These are phyloP conservation scores for Hypocrella siamensis DNA, from an alignment of 2,329 filamentous ascomycete genomes.

Conservation along the genomic window DNA sequence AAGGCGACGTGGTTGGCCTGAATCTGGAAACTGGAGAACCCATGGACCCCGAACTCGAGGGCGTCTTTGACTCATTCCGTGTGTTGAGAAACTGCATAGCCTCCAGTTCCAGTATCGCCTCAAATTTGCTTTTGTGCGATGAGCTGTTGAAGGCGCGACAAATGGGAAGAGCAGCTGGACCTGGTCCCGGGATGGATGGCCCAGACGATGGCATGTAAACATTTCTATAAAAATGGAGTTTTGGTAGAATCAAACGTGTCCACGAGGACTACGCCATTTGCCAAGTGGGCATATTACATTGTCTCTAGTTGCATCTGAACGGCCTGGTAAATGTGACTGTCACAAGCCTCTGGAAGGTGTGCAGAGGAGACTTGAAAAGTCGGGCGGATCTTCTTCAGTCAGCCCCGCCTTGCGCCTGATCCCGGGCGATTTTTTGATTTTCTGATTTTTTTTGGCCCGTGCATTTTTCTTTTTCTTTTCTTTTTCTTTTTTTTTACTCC, in stretches of 20 bases:
- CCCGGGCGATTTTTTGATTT: too few species aligned
- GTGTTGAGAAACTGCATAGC: constrained; percentile 88
- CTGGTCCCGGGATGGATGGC: constrained; percentile 49
- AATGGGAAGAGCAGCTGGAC: constrained; percentile 58
- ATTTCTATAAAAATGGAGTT: constrained; percentile 10
- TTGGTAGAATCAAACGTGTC: constrained; percentile 11
- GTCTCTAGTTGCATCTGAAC: not conserved
- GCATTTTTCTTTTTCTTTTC: too few species aligned
- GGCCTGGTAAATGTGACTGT: too few species aligned
- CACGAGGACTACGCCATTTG: constrained; percentile 12
- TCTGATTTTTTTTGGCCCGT: too few species aligned
- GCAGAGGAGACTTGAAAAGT: too few species aligned
- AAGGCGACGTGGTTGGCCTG: constrained; percentile 75
- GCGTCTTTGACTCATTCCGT: constrained; percentile 91
- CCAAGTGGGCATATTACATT: not conserved
- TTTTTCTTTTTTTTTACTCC: too few species aligned
- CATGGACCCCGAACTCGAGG: constrained; percentile 87
- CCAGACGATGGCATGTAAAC: constrained; percentile 35
- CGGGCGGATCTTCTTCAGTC: too few species aligned
- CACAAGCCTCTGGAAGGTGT: too few species aligned
- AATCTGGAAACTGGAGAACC: constrained; percentile 77
- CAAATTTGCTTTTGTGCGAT: constrained; percentile 87
- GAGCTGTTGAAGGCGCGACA: constrained; percentile 95
- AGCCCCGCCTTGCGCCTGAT: too few species aligned
- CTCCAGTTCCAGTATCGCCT: constrained; percentile 87